Base-by-base conservation (phyloP, 306 rosid species). In the Quercus bicolor region DNA sequence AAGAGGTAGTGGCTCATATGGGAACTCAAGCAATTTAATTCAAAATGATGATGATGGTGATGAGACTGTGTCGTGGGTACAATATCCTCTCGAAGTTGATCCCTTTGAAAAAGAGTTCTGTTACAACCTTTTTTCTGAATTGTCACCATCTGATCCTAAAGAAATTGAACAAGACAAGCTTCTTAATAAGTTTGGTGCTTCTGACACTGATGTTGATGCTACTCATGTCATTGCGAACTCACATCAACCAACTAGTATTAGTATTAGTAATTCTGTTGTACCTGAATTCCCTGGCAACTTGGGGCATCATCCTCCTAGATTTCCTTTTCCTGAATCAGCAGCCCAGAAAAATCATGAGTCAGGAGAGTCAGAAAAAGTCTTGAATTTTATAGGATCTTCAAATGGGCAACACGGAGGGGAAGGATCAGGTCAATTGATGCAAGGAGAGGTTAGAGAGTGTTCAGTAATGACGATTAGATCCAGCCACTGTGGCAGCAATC, bases 401-500 rank as follows among this genome's bases (percentile, higher is more conserved):
- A 84, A 82, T 75, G 78, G 60, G 43, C 78, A 83, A 51, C 43
- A 73, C 24, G 80, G 78, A 76, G 88, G 74, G 72, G 82, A 87
- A 75, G 89, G 80, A 24, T 34, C 76, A 5, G 72, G 52, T 31
- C 75, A 75, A 68, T 48, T 81, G 69, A 60, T 75, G 23, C 92
- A 78, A 71, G 83, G 53, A 55, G 91, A 88, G 68, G 89, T 74
- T 15, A 87, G 75, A 80, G 96, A 91, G 79, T 80, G 89, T 79
- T 89, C 97, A 19, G 85, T 83, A 51, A 83, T 84, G 90, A 88
- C 97, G 8, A 80, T 87, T 68, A 97, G 97, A 60, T 91, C 92
- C 29, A 91, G 98, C 80, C 91, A 90, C 78, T 82, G 91, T 76
- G 91, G 93, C 26, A 90, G 98, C 87, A 91, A 88, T 72, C 93